phyloP scores from a whole-genome alignment of 2,329 filamentous ascomycete genomes.

The Nigrograna mackinnonii region DNA sequence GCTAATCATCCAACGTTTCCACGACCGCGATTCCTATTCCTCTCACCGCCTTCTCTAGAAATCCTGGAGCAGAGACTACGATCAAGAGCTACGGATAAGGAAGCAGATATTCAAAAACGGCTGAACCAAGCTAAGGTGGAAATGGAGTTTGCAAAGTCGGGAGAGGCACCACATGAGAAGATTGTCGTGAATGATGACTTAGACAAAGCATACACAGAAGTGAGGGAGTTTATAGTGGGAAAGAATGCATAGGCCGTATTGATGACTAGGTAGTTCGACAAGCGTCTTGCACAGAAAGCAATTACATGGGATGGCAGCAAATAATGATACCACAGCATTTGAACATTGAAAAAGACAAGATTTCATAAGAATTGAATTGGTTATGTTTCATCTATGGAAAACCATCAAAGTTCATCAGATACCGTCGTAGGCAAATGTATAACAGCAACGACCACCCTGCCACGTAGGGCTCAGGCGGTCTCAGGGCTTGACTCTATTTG shows the following conservation, averaged over 20 bases:
- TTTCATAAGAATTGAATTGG: too few relatives aligned
- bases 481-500: conserved; percentile 99
- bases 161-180: conserved; percentile 54
- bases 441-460: conserved; percentile 46
- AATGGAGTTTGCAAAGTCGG: conserved; percentile 44
- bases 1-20: conserved; percentile 70
- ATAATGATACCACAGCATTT: too few relatives aligned
- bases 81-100: conserved; percentile 46
- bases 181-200: conserved; percentile 57
- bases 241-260: too few relatives aligned
- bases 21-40: conserved; percentile 77
- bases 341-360: too few relatives aligned
- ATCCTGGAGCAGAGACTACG: conserved; percentile 67
- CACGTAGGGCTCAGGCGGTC: conserved; percentile 54
- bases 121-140: conserved; percentile 52
- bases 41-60: conserved; percentile 77
- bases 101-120: conserved; percentile 52
- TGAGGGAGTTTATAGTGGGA: conserved; percentile 56
- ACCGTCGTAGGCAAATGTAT: conserved; percentile 48
- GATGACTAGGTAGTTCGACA: too few relatives aligned
- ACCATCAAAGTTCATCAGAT: conserved; percentile 54
- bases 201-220: conserved; percentile 52
- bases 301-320: too few relatives aligned
- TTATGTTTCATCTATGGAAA: too few relatives aligned
- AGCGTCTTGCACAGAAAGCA: too few relatives aligned